Evolutionary conservation across 2,329 filamentous ascomycete genomes (phyloP).

Genomic region (Xylaria sp.): DNA sequence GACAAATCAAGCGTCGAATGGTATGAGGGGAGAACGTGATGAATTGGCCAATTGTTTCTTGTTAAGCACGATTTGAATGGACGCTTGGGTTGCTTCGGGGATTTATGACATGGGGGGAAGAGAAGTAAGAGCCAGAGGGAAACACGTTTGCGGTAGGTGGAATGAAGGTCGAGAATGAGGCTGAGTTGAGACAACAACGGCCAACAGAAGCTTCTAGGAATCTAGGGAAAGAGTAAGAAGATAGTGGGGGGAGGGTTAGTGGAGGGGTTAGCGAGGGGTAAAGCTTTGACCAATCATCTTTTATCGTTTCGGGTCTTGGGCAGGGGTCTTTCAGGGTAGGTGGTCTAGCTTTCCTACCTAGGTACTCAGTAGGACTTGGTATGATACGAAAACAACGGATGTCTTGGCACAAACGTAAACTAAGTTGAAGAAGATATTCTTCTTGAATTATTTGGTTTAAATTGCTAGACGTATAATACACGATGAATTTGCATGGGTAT

Average conservation of each 20-base stretch:
- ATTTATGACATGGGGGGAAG: neutral
- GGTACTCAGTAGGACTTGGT: too few species aligned
- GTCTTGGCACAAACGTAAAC: too few species aligned
- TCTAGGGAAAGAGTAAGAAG: slow-evolving; percentile 17
- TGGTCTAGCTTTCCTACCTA: too few species aligned
- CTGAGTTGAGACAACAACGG: slow-evolving; percentile 16
- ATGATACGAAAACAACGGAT: too few species aligned
- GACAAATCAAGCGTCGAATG: neutral
- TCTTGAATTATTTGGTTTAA: too few species aligned
- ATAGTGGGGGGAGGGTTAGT: slow-evolving; percentile 17
- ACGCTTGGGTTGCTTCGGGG: neutral
- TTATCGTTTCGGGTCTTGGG: slow-evolving; percentile 6
- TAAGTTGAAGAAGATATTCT: too few species aligned
- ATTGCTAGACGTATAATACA: too few species aligned
- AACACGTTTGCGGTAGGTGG: slow-evolving; percentile 18
- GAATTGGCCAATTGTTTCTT: slow-evolving; percentile 4
- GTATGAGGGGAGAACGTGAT: neutral
- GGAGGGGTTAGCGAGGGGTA: slow-evolving; percentile 26
- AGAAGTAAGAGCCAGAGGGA: neutral
- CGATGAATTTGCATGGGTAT: too few species aligned
- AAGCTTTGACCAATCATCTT: slow-evolving; percentile 32
- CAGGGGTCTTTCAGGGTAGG: neutral
- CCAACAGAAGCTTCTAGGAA: slow-evolving; percentile 40
- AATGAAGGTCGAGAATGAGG: slow-evolving; percentile 23
- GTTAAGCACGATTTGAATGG: neutral